Percentiles rank a stretch among this genome's conserved stretches.
These are phyloP conservation scores for Agaricales sp. DNA, from an alignment of 1,284 basidiomycete species.

Conservation along the genomic window DNA sequence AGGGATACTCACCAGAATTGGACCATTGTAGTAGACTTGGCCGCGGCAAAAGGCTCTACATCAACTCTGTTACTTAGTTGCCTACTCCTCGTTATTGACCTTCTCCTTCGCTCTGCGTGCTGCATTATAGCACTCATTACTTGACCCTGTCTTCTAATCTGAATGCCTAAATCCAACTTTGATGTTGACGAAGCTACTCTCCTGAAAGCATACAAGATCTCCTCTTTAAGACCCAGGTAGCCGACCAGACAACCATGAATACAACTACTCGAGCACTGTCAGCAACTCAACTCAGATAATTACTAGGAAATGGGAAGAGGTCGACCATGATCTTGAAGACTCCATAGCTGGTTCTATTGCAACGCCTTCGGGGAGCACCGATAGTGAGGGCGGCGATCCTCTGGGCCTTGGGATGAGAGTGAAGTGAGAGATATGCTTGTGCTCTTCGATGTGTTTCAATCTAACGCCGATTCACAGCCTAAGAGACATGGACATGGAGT, in stretches of 20 bases:
- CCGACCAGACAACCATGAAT: conserved; percentile 10
- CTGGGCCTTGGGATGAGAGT: conserved; percentile 51
- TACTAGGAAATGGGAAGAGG: conserved; percentile 68
- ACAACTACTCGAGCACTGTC: conserved; percentile 3
- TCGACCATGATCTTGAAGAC: conserved; percentile 68
- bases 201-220: conserved; percentile 66
- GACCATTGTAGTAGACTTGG: too few relatives aligned
- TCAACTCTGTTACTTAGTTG: too few relatives aligned
- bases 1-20: too few relatives aligned
- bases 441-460: conserved; percentile 5
- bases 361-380: conserved; percentile 36
- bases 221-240: conserved; percentile 59
- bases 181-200: conserved; percentile 64
- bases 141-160: too few relatives aligned
- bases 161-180: conserved; percentile 47
- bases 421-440: conserved; percentile 37
- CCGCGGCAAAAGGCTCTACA: too few relatives aligned
- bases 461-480: conserved; percentile 28
- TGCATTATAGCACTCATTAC: too few relatives aligned
- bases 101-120: too few relatives aligned
- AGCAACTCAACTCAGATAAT: neutral
- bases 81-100: too few relatives aligned
- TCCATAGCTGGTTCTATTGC: conserved; percentile 50
- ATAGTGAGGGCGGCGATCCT: conserved; percentile 41
- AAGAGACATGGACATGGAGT: conserved; percentile 60